phyloP scores from a whole-genome alignment of 2,329 filamentous ascomycete species.

The Monilinia vaccinii-corymbosi region DNA sequence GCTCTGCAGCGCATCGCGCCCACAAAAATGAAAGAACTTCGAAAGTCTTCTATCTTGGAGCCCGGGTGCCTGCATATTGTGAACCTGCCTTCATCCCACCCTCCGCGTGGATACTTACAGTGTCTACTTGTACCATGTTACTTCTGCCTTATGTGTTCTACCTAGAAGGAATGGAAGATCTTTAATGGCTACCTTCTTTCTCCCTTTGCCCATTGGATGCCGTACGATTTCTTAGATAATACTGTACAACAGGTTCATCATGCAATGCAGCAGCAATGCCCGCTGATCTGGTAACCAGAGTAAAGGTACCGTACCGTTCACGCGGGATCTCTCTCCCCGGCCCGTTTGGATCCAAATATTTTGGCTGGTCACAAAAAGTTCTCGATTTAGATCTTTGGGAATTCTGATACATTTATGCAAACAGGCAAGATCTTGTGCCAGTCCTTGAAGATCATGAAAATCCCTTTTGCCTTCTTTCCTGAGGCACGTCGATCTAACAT shows the following conservation, averaged over 20 bases:
- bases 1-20: neutral
- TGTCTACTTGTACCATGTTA: neutral
- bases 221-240: conserved; percentile 3
- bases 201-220: neutral
- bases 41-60: conserved; percentile 1
- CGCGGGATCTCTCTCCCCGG: neutral
- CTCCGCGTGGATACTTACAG: neutral
- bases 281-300: neutral
- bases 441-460: neutral
- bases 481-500: neutral
- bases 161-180: conserved; percentile 9
- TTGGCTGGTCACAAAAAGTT: neutral
- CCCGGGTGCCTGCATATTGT: conserved; percentile 9
- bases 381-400: neutral
- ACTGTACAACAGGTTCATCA: conserved; percentile 1
- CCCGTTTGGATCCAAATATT: neutral
- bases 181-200: neutral
- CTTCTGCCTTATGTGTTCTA: conserved; percentile 7
- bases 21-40: neutral
- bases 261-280: conserved; percentile 10
- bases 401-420: neutral
- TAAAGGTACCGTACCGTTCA: conserved; percentile 6
- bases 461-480: neutral
- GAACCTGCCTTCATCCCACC: conserved; percentile 6
- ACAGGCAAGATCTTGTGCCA: neutral